Evolutionary conservation across 257 asterid genomes (phyloP), one percentile per base, ranked within the genome.

Genomic region (Nicotiana tabacum): DNA sequence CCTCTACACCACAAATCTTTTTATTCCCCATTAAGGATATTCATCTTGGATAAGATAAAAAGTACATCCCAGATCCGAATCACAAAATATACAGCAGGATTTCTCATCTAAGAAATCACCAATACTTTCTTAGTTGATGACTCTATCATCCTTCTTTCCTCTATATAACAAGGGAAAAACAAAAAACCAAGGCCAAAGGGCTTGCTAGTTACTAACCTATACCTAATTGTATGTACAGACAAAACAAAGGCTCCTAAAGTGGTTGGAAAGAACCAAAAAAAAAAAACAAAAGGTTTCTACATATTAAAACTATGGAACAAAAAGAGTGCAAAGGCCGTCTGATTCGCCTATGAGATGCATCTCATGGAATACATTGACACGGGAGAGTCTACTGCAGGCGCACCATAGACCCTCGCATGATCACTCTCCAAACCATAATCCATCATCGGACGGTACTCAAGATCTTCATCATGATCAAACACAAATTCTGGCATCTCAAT

Each of bases 401-500:
- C 74, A 43, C 89, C 89, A 65, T 85, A 85, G 3, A 87, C 67
- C 56, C 96, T 86, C 0, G 93, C 93, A 80, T 94, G 98, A 82
- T 94, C 98, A 61, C 95, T 90, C 90, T 96, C 99, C 64, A 94
- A 72, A n/a, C 98, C 95, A 48, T 91, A 93, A 72, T 96, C 98
- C 88, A 93, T 83, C 53, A 83, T 87, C 61, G 93, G 90, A 27
- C 94, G 89, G 60, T 81, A 83, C 85, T 94, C 98, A 89, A 93
- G 86, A 60, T 94, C 98, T n/a, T 93, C 94, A 17, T 96, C 99
- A 29, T 90, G 92, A 46, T 94, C 98, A 74, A 85, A 70, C 56
- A 96, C 99, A 33, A 91, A 94, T 81, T 93, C 98, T 37, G 99
- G 99, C 57, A 96, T 87, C 85, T 90, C 93, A 2, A 92, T 83